Evolutionary conservation across 352 stramenopile genomes (phyloP), one percentile per base, ranked within the genome.

Genomic region (Poterioochromonas sp.): DNA sequence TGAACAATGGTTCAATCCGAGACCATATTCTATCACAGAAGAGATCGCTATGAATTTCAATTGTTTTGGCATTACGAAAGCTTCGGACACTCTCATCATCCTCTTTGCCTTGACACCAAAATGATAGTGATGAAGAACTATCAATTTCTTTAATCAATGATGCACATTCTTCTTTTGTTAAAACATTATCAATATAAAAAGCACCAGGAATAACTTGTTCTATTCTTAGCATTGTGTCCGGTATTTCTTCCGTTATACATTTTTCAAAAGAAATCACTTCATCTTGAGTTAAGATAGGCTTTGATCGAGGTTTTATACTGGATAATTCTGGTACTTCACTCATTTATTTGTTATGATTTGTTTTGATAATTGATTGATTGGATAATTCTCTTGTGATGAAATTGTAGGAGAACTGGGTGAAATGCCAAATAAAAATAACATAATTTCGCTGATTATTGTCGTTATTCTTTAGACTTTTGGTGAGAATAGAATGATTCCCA

Each of bases 11-110:
- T 35, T 18, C 32, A 5, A 44, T 44, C 26, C 78, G 37, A 11
- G 60, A 26, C 79, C 80, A 83, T 15, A 83, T 43, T 40, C 78
- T 22, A 44, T 63, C 43, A 65, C 65, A 68, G 3, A 83, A 53
- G 43, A 53, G 53, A 40, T 80, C 26, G 15, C 78, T 63, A 18
- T 74, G 26, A 32, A 81, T 44, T 73, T 83, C 80, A 73, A 83
- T 77, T 26, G 80, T 83, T 35, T 83, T 77, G 5, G 78, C 80
- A 54, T 83, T 80, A 15, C 80, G 29, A 39, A 83, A 83, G 37
- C 63, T 60, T 37, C n/a, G 2, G 18, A 3, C 32, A 22, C 11
- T 40, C 0, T 1, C 5, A 39, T 74, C n/a, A 26, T 43, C 63
- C n/a, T 47, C 11, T 44, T 47, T 47, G 15, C 11, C 29, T 40